Conservation (phyloP, 139 green algal species). For the Chlamydomonas sp. region DNA sequence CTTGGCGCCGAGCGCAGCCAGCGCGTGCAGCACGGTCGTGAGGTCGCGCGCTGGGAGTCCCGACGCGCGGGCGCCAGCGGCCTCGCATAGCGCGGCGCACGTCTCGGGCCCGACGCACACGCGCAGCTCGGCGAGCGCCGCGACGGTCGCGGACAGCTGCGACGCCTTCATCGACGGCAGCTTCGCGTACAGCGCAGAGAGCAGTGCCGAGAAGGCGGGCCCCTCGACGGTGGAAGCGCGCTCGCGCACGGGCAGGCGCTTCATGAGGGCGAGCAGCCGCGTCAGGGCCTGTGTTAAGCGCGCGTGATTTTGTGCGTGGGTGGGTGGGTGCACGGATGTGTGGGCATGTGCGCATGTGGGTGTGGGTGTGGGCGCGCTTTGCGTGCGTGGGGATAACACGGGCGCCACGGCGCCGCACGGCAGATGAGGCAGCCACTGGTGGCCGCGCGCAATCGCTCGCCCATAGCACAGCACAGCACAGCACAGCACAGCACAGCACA, state of each 20-base stretch:
- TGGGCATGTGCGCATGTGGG: too few species aligned
- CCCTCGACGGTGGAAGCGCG: not conserved
- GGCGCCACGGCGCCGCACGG: too few species aligned
- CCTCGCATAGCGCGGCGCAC: not conserved
- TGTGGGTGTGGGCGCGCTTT: too few species aligned
- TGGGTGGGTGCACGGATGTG: too few species aligned
- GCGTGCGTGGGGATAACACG: too few species aligned
- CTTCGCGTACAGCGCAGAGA: not conserved
- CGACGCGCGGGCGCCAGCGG: not conserved
- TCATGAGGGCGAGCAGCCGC: not conserved
- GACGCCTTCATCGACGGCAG: constrained; percentile 5
- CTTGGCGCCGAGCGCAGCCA: not conserved
- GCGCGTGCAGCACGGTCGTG: not conserved
- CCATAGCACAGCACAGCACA: too few species aligned
- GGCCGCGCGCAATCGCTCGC: too few species aligned
- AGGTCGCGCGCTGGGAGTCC: not conserved
- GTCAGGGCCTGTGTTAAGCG: constrained; percentile 8
- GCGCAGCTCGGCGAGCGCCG: not conserved
- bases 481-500: too few species aligned
- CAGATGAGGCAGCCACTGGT: too few species aligned
- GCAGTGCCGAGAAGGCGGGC: not conserved
- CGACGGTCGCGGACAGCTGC: not conserved
- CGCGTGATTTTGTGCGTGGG: too few species aligned
- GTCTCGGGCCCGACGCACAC: not conserved
- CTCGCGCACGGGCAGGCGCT: not conserved